phyloP scores from a whole-genome alignment of 2,329 filamentous ascomycete species.

The Fusarium nurragi region DNA sequence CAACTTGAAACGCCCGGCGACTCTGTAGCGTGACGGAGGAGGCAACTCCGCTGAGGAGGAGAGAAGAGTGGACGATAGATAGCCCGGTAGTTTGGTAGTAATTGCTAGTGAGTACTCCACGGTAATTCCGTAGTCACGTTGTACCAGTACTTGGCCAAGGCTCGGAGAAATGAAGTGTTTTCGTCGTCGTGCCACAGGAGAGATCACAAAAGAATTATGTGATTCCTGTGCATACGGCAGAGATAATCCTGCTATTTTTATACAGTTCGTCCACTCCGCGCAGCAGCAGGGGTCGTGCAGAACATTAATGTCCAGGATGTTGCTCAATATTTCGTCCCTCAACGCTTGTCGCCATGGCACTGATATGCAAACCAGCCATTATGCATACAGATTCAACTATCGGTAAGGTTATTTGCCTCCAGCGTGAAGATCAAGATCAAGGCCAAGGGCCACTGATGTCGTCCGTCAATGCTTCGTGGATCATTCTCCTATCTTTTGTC shows the following conservation, averaged over 20 bases:
- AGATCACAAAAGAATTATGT: not conserved
- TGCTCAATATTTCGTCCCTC: not conserved
- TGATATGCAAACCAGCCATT: not conserved
- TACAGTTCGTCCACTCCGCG: not conserved
- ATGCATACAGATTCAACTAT: conserved; percentile 3
- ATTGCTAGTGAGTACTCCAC: conserved; percentile 2
- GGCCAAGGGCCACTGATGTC: conserved; percentile 11
- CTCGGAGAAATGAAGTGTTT: not conserved
- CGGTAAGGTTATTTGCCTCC: not conserved
- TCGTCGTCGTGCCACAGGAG: not conserved
- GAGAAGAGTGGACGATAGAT: conserved; percentile 3
- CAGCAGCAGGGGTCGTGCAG: conserved; percentile 12
- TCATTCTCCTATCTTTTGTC: conserved; percentile 2
- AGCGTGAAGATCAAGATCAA: conserved; percentile 1
- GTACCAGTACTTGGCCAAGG: not conserved
- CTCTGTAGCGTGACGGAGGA: conserved; percentile 18
- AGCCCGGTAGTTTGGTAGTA: conserved; percentile 21
- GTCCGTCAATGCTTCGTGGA: conserved; percentile 3
- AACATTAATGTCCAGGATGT: not conserved
- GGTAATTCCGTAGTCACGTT: not conserved
- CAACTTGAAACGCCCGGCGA: conserved; percentile 42
- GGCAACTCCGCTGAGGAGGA: not conserved
- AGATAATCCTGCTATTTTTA: conserved; percentile 6
- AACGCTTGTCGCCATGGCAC: conserved; percentile 23
- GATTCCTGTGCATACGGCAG: not conserved